phyloP scores from a whole-genome alignment of 2,329 filamentous ascomycete genomes.

The Fonsecaea erecta region DNA sequence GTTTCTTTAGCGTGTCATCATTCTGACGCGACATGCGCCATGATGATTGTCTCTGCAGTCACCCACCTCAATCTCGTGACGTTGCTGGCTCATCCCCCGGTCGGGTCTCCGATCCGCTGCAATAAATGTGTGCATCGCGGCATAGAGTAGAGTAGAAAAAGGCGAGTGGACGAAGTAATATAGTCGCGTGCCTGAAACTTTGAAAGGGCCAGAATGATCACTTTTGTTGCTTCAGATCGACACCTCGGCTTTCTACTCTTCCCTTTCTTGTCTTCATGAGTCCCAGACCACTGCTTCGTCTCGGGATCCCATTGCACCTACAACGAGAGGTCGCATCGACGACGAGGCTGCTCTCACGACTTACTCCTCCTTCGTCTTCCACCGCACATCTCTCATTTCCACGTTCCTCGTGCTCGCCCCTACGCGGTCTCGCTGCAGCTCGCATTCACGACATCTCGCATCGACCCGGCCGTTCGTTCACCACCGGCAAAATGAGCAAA shows the following conservation, averaged over 20 bases:
- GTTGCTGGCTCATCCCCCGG: background rate
- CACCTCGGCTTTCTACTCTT: background rate
- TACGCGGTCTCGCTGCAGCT: background rate
- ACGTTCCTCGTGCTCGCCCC: background rate
- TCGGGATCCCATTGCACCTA: background rate
- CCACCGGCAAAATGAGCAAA: conserved; percentile 8
- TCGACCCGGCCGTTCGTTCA: background rate
- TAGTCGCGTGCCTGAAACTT: conserved; percentile 1
- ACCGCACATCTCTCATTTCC: too few species aligned
- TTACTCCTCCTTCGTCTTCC: background rate
- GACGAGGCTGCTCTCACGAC: background rate
- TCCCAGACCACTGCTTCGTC: background rate
- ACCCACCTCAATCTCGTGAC: background rate
- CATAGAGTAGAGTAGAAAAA: background rate
- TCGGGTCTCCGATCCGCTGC: conserved; percentile 10
- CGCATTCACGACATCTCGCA: background rate
- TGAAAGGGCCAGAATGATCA: background rate
- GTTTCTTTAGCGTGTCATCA: conserved; percentile 5
- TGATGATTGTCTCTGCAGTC: background rate
- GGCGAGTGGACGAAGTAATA: background rate
- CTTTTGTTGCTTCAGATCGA: background rate
- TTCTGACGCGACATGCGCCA: conserved; percentile 1
- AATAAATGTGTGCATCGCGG: background rate
- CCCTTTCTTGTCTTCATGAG: background rate
- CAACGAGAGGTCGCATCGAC: background rate